Base-by-base conservation (phyloP, 2,329 filamentous ascomycete genomes). In the Myriosclerotinia duriaeana region DNA sequence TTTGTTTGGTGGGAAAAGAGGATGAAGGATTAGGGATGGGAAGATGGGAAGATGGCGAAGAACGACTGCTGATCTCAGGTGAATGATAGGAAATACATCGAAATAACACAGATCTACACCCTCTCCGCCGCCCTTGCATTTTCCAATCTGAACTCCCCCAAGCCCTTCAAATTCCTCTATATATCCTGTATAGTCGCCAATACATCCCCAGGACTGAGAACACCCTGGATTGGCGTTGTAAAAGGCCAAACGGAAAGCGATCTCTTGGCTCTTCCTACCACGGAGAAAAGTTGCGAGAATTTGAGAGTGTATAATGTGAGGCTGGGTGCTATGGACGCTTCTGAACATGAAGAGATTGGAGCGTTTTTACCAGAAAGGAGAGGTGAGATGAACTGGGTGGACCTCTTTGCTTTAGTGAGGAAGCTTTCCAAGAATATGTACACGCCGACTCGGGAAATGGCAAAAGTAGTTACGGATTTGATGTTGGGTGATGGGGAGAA, bases 161-260 rank as follows among this genome's bases (percentile, higher is more conserved):
- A 78, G 5, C 84, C 86, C 0, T 88, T 92, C 76, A 85, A 85
- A 62, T 93, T 92, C 76, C 81, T 92, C 69, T 89, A 87, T 73
- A 83, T 93, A 40, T 92, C 89, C 0, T 89, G 72, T 20, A 72
- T 74, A 69, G 76, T 77, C 34, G 84, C 87, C 0, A 88, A 86
- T 1, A 82, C 82, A 22, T 77, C 77, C 0, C 89, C 88, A 0
- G 82, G 83, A 3, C 74, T 76, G 5, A 82, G 87, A 71, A 84
- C 87, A 0, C 76, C 82, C 22, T 77, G 85, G 54, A 92, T 85
- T 72, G 87, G 80, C 1, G 79, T 82, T 15, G 81, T 90, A 65
- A 93, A 93, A 76, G 90, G 90, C 15, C 81, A 86, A 74, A 83
- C 85, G 0, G 90, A 93, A 77, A 70, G 80, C 1, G 76, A 79